These are phyloP conservation scores for Ephemerocybe angulata DNA, from an alignment of 768 basidiomycete species.

Conservation along the genomic window DNA sequence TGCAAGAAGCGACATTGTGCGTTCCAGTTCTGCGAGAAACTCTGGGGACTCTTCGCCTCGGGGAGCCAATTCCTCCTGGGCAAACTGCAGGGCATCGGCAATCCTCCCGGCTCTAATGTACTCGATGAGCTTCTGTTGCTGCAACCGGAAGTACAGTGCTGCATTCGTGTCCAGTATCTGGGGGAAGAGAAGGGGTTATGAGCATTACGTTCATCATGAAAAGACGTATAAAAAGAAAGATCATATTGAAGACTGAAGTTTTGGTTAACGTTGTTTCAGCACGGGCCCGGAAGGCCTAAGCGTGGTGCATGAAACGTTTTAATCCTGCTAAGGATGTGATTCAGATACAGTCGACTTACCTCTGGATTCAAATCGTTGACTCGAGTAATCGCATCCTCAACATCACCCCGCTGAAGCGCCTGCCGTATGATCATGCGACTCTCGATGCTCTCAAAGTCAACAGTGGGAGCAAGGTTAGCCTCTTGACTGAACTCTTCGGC, in stretches of 20 bases:
- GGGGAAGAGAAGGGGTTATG: conserved; percentile 19
- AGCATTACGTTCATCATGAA: conserved; percentile 14
- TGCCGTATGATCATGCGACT: conserved; percentile 93
- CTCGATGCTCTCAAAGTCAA: conserved; percentile 91
- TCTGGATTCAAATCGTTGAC: conserved; percentile 96
- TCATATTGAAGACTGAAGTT: conserved; percentile 99
- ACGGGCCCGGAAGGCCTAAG: conserved; percentile 75
- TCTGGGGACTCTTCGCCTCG: conserved; percentile 94
- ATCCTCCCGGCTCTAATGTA: conserved; percentile 81
- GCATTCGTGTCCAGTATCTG: conserved; percentile 98
- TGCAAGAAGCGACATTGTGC: conserved; percentile 90
- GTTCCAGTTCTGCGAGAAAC: conserved; percentile 87
- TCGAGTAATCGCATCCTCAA: conserved; percentile 91
- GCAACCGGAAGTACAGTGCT: conserved; percentile 88
- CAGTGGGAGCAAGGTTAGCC: conserved; percentile 67
- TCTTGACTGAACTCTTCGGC: conserved; percentile 94
- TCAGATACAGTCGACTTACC: conserved; percentile 51
- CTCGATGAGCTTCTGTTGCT: conserved; percentile 95
- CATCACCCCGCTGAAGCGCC: conserved; percentile 89
- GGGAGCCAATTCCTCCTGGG: conserved; percentile 90
- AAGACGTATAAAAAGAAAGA: conserved; percentile 22
- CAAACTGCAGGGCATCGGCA: conserved; percentile 81
- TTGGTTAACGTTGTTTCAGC: conserved; percentile 81
- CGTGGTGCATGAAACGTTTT: conserved; percentile 98
- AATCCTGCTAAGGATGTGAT: conserved; percentile 59